phyloP scores from a whole-genome alignment of 352 stramenopile species.

The Plasmopara viticola region DNA sequence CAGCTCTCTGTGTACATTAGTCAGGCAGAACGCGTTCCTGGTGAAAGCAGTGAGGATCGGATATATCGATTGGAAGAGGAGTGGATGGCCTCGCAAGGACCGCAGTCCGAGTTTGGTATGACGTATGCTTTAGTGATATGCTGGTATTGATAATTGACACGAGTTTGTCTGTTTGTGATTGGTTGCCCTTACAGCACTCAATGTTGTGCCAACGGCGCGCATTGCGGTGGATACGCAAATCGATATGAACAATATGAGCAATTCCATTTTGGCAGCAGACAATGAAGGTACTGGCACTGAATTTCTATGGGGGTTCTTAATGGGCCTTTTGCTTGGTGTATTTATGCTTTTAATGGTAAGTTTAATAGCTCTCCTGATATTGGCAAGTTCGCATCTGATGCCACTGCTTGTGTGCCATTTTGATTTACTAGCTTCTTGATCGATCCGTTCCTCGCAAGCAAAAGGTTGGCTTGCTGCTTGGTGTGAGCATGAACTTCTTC shows the following conservation, averaged over 20 bases:
- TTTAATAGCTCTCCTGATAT: not conserved
- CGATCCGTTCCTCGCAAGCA: conserved; percentile 81
- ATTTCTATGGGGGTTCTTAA: conserved; percentile 85
- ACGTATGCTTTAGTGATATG: not conserved
- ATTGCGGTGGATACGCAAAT: conserved; percentile 78
- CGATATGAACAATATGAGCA: conserved; percentile 79
- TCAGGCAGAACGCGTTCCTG: conserved; percentile 63
- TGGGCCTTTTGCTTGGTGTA: conserved; percentile 80
- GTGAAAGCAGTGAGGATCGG: conserved; percentile 78
- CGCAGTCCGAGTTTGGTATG: conserved; percentile 83
- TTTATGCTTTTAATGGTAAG: conserved; percentile 88
- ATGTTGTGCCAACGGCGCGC: conserved; percentile 64
- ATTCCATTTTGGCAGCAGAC: conserved; percentile 73
- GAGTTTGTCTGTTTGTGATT: not conserved
- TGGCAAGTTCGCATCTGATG: conserved; percentile 3
- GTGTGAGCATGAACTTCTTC: conserved; percentile 88
- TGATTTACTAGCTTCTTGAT: conserved; percentile 56
- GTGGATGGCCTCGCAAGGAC: conserved; percentile 84
- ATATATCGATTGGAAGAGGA: conserved; percentile 86
- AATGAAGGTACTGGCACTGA: conserved; percentile 86
- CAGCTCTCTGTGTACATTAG: conserved; percentile 82
- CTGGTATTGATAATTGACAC: not conserved
- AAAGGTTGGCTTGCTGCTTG: conserved; percentile 78
- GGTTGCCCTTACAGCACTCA: conserved; percentile 45
- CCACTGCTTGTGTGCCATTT: not conserved